These are phyloP conservation scores for Rhodocollybia butyracea DNA, from an alignment of 768 basidiomycete genomes.

Conservation along the genomic window DNA sequence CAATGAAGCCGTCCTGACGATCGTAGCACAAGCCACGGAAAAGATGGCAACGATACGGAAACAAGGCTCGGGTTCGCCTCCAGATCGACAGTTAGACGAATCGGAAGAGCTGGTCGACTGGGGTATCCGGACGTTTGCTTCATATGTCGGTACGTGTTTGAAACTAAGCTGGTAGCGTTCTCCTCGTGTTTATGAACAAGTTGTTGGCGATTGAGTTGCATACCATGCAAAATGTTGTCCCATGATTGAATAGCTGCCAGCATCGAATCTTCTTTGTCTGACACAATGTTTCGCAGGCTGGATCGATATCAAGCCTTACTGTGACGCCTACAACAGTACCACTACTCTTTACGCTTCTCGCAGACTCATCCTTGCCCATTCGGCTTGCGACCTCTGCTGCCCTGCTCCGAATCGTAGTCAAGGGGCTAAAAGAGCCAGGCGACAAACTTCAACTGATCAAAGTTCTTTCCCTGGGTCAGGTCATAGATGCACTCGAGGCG, in stretches of 20 bases:
- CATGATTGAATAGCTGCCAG: too few relatives aligned
- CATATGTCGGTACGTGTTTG: constrained; percentile 81
- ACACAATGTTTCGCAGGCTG: constrained; percentile 57
- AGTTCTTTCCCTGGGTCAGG: constrained; percentile 81
- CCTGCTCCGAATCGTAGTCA: constrained; percentile 78
- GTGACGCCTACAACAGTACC: constrained; percentile 88
- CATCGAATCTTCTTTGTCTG: neutral
- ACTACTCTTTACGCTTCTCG: constrained; percentile 79
- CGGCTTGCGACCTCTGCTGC: constrained; percentile 82
- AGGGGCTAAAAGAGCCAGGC: constrained; percentile 87
- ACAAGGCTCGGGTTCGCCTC: constrained; percentile 33
- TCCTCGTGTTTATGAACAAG: too few relatives aligned
- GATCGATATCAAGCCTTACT: constrained; percentile 94
- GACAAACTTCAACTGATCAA: constrained; percentile 91
- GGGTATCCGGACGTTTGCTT: constrained; percentile 89
- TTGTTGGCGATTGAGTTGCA: too few relatives aligned
- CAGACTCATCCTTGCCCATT: constrained; percentile 73
- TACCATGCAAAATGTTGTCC: too few relatives aligned
- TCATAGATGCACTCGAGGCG: constrained; percentile 76
- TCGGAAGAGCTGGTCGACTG: constrained; percentile 82
- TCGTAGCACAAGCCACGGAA: constrained; percentile 69
- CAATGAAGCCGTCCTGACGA: constrained; percentile 83
- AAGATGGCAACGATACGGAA: constrained; percentile 53
- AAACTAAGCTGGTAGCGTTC: too few relatives aligned
- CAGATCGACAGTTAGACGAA: constrained; percentile 52